Conservation (phyloP, 1,139 yeast species). For the Hyphopichia pseudoburtonii region DNA sequence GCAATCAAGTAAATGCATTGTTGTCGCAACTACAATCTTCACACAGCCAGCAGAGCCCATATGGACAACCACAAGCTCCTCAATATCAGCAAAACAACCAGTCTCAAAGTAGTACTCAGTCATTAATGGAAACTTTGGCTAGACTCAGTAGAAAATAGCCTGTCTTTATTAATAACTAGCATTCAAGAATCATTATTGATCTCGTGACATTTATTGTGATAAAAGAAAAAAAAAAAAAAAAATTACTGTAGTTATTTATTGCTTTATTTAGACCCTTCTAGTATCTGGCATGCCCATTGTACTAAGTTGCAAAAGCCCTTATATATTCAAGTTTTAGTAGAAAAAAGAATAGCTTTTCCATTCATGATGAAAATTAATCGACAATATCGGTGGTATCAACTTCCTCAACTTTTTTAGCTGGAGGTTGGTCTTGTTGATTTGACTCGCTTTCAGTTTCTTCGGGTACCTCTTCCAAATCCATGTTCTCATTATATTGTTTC, state of each 20-base stretch:
- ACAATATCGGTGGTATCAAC: slow-evolving; percentile 24
- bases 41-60: slow-evolving; percentile 2
- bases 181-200: too few relatives aligned
- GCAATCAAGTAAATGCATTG: slow-evolving; percentile 26
- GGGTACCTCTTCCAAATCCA: slow-evolving; percentile 16
- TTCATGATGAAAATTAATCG: slow-evolving; percentile 18
- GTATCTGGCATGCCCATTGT: too few relatives aligned
- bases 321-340: too few relatives aligned
- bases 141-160: slow-evolving; percentile 28
- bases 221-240: too few relatives aligned
- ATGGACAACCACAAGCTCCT: slow-evolving; percentile 7
- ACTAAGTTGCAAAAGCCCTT: too few relatives aligned
- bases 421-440: slow-evolving; percentile 11
- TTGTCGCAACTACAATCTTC: slow-evolving; percentile 27
- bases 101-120: slow-evolving; percentile 15
- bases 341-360: not conserved
- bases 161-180: too few relatives aligned
- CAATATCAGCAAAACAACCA: slow-evolving; percentile 13
- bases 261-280: too few relatives aligned
- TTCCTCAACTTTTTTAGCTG: slow-evolving; percentile 9
- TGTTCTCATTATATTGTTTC: slow-evolving; percentile 43
- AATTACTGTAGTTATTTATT: too few relatives aligned
- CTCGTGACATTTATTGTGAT: too few relatives aligned
- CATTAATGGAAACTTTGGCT: slow-evolving; percentile 41
- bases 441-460: not conserved